Conservation (phyloP, 139 green algal genomes). For the Desmodesmus armatus region DNA sequence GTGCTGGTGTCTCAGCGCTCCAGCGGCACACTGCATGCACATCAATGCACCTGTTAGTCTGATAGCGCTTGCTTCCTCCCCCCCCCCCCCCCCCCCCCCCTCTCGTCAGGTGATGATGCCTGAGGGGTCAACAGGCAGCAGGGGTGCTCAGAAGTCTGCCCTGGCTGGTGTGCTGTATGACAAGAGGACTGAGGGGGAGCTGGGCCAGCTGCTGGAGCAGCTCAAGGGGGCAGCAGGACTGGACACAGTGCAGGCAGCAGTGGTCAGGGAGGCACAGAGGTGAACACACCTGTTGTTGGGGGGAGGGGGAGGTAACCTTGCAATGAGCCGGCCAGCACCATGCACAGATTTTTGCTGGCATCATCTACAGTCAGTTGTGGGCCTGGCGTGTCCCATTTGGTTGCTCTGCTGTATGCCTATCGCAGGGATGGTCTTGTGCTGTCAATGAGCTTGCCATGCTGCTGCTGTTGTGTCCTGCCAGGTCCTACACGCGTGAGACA, state of each 20-base stretch:
- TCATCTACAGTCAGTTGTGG: neutral
- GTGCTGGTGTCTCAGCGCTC: too few relatives aligned
- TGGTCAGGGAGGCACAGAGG: slow-evolving; percentile 64
- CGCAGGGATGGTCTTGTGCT: too few relatives aligned
- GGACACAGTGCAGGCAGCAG: slow-evolving; percentile 34
- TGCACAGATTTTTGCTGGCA: too few relatives aligned
- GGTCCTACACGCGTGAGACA: slow-evolving; percentile 62
- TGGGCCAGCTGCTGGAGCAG: slow-evolving; percentile 65
- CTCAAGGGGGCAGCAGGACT: slow-evolving; percentile 25
- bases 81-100: too few relatives aligned
- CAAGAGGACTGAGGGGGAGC: slow-evolving; percentile 64
- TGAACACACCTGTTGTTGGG: slow-evolving; percentile 21
- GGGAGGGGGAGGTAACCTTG: slow-evolving; percentile 35
- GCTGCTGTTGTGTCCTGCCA: slow-evolving; percentile 5
- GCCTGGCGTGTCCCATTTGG: neutral
- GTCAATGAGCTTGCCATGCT: neutral
- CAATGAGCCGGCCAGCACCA: too few relatives aligned
- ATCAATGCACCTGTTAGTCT: too few relatives aligned
- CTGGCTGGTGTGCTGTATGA: slow-evolving; percentile 88
- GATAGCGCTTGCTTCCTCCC: too few relatives aligned
- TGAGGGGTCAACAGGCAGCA: slow-evolving; percentile 55
- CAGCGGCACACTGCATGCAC: too few relatives aligned
- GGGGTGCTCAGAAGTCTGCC: slow-evolving; percentile 79
- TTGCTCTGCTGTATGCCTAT: too few relatives aligned
- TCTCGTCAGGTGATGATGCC: slow-evolving; percentile 89